Evolutionary conservation across 371 early-diverging fungal genomes (phyloP).

Genomic region (Dichotomocladium elegans): DNA sequence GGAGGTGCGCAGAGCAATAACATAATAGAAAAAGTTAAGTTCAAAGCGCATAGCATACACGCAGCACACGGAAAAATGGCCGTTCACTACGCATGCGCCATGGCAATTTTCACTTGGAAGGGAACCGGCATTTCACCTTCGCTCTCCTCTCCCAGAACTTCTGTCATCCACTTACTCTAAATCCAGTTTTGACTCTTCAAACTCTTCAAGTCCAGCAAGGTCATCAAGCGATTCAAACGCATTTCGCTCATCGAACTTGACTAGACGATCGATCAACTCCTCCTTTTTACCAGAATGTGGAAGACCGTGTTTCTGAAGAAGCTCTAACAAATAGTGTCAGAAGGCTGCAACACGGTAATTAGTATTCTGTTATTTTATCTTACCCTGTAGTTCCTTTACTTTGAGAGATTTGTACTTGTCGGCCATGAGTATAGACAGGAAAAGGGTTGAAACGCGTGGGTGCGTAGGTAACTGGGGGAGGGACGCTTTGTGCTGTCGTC

Average conservation of each 20-base stretch:
- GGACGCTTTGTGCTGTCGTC: no score
- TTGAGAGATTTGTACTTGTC: slow-evolving; percentile 54
- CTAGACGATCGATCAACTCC: slow-evolving; percentile 59
- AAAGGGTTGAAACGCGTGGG: not conserved
- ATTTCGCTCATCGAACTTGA: slow-evolving; percentile 54
- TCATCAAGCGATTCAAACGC: slow-evolving; percentile 47
- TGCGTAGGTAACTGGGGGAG: no score
- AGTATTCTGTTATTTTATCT: not conserved
- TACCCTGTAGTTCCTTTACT: slow-evolving; percentile 62
- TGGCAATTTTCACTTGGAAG: no score
- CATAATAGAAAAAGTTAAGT: no score
- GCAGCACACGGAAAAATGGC: not conserved
- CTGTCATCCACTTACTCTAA: slow-evolving; percentile 31
- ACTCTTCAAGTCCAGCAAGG: slow-evolving; percentile 39
- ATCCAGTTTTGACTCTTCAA: slow-evolving; percentile 33
- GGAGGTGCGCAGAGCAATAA: no score
- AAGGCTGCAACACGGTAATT: not conserved
- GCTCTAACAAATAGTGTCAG: slow-evolving; percentile 25
- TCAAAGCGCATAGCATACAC: not conserved
- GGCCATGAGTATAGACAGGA: slow-evolving; percentile 16
- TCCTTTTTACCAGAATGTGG: slow-evolving; percentile 66
- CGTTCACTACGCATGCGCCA: not conserved
- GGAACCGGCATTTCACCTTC: no score
- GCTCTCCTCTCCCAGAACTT: no score
- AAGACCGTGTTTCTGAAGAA: slow-evolving; percentile 53